A percentile compares a stretch with the other conserved stretches of the same genome.
Conservation (phyloP, 495 filamentous ascomycete species). For the Neurospora sp. region DNA sequence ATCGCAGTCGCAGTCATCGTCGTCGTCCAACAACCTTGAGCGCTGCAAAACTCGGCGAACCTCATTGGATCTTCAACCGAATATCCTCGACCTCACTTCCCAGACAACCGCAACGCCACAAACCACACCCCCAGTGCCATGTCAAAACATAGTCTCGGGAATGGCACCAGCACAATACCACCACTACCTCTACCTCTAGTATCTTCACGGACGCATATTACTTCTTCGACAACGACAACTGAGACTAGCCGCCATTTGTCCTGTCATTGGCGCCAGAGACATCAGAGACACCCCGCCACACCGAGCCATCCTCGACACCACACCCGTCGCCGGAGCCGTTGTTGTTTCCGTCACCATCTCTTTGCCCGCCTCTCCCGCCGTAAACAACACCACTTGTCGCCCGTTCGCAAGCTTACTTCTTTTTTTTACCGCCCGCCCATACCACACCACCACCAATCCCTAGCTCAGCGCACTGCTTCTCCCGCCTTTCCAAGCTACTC, state of each 20-base stretch:
- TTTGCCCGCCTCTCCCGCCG: neutral
- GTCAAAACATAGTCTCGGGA: neutral
- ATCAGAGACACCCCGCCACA: neutral
- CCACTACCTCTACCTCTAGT: neutral
- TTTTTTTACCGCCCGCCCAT: neutral
- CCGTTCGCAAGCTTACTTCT: neutral
- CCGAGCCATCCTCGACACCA: neutral
- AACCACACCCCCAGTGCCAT: neutral
- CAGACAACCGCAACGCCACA: neutral
- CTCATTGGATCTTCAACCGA: neutral
- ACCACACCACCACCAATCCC: neutral
- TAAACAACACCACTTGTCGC: neutral
- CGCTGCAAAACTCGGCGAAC: neutral
- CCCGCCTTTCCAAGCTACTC: neutral
- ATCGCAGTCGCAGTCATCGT: neutral
- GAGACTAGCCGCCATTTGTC: neutral
- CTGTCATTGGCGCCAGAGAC: neutral
- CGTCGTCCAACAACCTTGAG: neutral
- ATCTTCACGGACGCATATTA: neutral
- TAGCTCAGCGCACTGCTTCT: neutral
- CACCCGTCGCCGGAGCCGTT: neutral
- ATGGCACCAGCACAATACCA: neutral
- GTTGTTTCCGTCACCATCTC: neutral
- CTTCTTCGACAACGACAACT: neutral
- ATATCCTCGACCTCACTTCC: neutral